Percentiles rank a stretch among this genome's conserved stretches.
These are phyloP conservation scores for Metarhizium brunneum DNA, from an alignment of 2,329 filamentous ascomycete genomes.

Conservation along the genomic window DNA sequence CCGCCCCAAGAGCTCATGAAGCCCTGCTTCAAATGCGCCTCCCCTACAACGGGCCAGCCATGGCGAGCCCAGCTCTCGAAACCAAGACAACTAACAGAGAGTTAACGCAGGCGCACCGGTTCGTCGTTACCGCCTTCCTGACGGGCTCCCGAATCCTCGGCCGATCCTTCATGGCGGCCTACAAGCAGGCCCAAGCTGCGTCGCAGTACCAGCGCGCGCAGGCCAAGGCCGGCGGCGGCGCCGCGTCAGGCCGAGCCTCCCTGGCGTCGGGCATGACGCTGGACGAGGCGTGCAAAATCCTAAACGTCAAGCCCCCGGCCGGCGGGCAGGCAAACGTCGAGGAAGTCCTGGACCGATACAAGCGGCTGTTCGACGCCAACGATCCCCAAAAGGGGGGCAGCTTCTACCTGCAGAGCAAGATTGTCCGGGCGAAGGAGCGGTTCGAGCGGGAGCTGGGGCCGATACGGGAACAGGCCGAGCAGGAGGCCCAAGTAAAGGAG, in stretches of 20 bases:
- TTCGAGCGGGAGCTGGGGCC: slow-evolving; percentile 80
- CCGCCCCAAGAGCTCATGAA: not conserved
- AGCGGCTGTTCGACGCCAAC: slow-evolving; percentile 88
- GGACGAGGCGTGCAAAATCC: slow-evolving; percentile 93
- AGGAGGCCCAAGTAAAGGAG: slow-evolving; percentile 70
- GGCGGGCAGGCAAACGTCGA: slow-evolving; percentile 69
- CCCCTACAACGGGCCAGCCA: not conserved
- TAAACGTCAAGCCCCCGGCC: slow-evolving; percentile 81
- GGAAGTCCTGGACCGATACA: slow-evolving; percentile 77
- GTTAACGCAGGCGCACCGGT: slow-evolving; percentile 70
- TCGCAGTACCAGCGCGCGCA: slow-evolving; percentile 71
- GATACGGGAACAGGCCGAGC: slow-evolving; percentile 58
- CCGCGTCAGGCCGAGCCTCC: slow-evolving; percentile 41
- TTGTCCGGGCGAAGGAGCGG: slow-evolving; percentile 80
- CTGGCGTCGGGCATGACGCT: slow-evolving; percentile 71
- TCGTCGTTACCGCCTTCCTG: slow-evolving; percentile 79
- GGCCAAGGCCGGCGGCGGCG: slow-evolving; percentile 49
- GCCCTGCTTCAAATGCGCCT: not conserved
- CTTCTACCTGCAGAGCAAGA: slow-evolving; percentile 97
- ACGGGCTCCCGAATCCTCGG: slow-evolving; percentile 87
- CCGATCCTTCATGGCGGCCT: slow-evolving; percentile 87
- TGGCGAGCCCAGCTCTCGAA: not conserved
- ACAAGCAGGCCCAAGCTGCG: slow-evolving; percentile 86
- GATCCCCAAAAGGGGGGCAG: slow-evolving; percentile 92
- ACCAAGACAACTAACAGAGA: not conserved